These are phyloP conservation scores for Chamaecyparis obtusa DNA, from an alignment of 75 land plant species.

Conservation along the genomic window DNA sequence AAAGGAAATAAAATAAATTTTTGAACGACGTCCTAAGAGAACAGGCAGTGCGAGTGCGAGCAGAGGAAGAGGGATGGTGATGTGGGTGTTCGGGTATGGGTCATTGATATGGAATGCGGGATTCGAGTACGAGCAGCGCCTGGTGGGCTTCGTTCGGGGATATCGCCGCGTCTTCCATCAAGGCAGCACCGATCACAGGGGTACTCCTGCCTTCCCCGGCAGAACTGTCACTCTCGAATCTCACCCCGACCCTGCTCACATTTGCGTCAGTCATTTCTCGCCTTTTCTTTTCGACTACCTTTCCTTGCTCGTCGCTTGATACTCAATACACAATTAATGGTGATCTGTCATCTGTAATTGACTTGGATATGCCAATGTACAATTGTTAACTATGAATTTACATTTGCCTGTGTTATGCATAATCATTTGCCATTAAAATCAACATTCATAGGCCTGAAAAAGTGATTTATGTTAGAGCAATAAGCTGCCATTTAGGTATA, in stretches of 20 bases:
- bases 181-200: conserved; percentile 95
- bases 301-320: neutral
- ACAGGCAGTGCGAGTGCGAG: neutral
- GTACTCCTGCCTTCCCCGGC: conserved; percentile 81
- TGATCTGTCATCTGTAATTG: no score
- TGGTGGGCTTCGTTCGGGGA: conserved; percentile 68
- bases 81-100: conserved; percentile 94
- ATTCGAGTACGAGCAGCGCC: conserved; percentile 59
- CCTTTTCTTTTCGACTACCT: neutral
- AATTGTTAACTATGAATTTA: no score
- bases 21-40: no score
- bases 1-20: neutral
- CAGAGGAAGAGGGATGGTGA: conserved; percentile 40
- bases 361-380: no score
- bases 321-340: no score
- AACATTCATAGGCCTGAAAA: no score
- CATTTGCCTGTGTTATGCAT: no score
- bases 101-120: conserved; percentile 87
- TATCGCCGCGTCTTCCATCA: conserved; percentile 79
- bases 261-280: conserved; percentile 55
- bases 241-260: conserved; percentile 32
- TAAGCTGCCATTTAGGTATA: no score
- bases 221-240: conserved; percentile 83
- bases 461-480: no score
- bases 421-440: no score